Evolutionary conservation across 257 asterid genomes (phyloP).

Genomic region (Solanum tarapatanum): DNA sequence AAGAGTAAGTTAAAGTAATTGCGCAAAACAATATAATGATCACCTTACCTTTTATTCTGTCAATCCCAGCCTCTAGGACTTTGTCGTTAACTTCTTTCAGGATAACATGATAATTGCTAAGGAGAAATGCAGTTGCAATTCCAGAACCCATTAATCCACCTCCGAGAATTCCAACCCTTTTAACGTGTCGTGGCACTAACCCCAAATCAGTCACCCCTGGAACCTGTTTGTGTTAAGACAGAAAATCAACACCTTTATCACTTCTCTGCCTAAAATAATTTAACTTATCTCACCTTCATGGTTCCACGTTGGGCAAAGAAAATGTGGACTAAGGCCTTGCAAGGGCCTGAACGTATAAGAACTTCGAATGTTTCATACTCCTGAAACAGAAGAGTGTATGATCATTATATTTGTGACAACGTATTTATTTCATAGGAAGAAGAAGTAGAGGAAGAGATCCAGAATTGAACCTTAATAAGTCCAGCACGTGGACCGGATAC

Average conservation of each 20-base stretch:
- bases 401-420: not conserved
- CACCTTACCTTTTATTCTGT: conserved; percentile 64
- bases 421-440: not conserved
- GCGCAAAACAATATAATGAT: no score
- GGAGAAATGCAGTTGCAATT: conserved; percentile 80
- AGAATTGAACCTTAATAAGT: conserved; percentile 59
- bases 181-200: conserved; percentile 61
- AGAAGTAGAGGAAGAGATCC: not conserved
- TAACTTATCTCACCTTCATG: conserved; percentile 39
- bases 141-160: conserved; percentile 99
- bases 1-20: not conserved
- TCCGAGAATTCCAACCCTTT: conserved; percentile 84
- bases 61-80: conserved; percentile 74
- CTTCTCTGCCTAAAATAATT: not conserved
- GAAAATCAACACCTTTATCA: not conserved
- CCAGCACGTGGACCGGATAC: conserved; percentile 84
- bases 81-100: conserved; percentile 85
- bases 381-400: conserved; percentile 25
- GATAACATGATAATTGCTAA: conserved; percentile 57
- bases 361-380: conserved; percentile 82
- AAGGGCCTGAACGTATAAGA: conserved; percentile 64
- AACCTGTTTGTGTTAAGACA: conserved; percentile 34
- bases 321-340: conserved; percentile 89
- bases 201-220: conserved; percentile 83
- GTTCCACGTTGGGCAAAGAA: conserved; percentile 98